Conservation (phyloP, 371 early-diverging fungal genomes). For the Dentiscutata heterogama region DNA sequence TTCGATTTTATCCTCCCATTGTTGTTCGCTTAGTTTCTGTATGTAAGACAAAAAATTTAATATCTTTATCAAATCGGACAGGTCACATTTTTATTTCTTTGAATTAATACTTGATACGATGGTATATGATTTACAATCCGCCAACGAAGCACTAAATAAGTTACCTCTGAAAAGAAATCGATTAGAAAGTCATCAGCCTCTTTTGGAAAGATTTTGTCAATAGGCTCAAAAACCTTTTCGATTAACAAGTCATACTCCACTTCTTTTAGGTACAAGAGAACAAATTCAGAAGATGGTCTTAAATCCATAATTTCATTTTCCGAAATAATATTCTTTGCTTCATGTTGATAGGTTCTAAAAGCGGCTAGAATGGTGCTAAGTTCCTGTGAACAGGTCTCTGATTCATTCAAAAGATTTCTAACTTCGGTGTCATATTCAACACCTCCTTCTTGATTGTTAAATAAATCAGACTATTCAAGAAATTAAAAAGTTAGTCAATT, state of each 20-base stretch:
- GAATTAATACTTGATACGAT: not conserved
- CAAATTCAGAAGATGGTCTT: slow-evolving; percentile 41
- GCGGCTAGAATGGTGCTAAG: not conserved
- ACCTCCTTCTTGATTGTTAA: not conserved
- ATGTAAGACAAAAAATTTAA: slow-evolving; percentile 11
- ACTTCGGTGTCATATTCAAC: not conserved
- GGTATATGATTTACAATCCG: not conserved
- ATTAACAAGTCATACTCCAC: not conserved
- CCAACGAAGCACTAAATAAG: not conserved
- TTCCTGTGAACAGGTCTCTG: not conserved
- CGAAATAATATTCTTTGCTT: not conserved
- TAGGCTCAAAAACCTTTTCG: slow-evolving; percentile 9
- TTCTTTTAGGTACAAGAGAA: slow-evolving; percentile 27
- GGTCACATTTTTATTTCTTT: not conserved
- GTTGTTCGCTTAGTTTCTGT: slow-evolving; percentile 33
- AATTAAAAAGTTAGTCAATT: slow-evolving; percentile 3
- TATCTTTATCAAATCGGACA: slow-evolving; percentile 6
- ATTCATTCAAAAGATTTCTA: slow-evolving; percentile 35
- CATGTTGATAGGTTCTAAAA: slow-evolving; percentile 18
- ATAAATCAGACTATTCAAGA: not conserved
- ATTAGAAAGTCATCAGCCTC: slow-evolving; percentile 20
- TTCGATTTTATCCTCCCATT: slow-evolving; percentile 41
- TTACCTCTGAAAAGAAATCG: slow-evolving; percentile 40
- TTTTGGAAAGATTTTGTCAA: slow-evolving; percentile 36
- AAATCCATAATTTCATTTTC: slow-evolving; percentile 36